Conservation (phyloP, 176 grass and related monocot species). For the Paspalum vaginatum region DNA sequence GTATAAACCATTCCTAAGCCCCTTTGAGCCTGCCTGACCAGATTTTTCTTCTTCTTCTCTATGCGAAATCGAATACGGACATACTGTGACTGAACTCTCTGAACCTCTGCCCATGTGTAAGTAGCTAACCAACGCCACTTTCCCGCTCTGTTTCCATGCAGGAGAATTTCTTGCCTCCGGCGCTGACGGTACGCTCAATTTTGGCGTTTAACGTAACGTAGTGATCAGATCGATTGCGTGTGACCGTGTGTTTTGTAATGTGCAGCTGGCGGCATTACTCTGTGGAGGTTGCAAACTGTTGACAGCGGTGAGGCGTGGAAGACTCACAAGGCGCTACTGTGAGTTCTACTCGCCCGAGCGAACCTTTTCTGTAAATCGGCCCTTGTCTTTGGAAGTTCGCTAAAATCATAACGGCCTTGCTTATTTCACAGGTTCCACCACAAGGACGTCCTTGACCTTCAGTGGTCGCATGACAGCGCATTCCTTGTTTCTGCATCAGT, state of each 20-base stretch:
- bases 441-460: conserved; percentile 96
- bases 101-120: background rate
- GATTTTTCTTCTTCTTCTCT: background rate
- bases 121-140: background rate
- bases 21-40: background rate
- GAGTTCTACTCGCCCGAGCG: conserved; percentile 6
- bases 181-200: conserved; percentile 74
- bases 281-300: conserved; percentile 70
- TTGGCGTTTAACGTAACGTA: background rate
- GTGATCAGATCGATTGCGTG: background rate
- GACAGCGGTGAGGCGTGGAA: conserved; percentile 63
- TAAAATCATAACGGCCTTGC: background rate
- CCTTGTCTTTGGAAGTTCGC: conserved; percentile 8
- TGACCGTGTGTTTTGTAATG: background rate
- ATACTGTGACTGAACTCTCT: background rate
- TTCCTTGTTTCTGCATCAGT: conserved; percentile 89
- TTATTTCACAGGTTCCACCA: conserved; percentile 80
- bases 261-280: conserved; percentile 76
- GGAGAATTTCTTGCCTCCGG: conserved; percentile 83
- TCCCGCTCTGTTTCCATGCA: conserved; percentile 36
- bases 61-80: background rate
- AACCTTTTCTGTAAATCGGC: background rate
- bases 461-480: conserved; percentile 77
- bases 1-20: background rate
- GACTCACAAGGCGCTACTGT: conserved; percentile 77